Evolutionary conservation across 805 yeast species (phyloP).

Genomic region (Saccharomycopsis schoenii): DNA sequence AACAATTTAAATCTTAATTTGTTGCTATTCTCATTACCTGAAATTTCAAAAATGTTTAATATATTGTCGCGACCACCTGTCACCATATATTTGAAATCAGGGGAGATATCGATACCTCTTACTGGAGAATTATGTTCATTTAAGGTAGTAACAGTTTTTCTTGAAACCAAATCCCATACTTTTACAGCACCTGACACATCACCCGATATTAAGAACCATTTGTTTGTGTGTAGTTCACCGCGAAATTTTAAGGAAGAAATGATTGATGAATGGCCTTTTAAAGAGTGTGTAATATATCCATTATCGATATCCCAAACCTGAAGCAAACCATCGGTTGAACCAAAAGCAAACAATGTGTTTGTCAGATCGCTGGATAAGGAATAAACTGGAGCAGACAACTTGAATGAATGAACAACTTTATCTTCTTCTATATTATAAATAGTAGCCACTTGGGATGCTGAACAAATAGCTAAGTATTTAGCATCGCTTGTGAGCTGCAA

Average conservation of each 20-base stretch:
- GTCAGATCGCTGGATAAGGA: conserved; percentile 70
- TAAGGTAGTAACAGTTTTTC: conserved; percentile 54
- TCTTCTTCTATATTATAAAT: conserved; percentile 37
- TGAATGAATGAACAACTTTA: conserved; percentile 40
- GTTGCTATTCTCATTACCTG: conserved; percentile 25
- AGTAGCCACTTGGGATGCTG: conserved; percentile 76
- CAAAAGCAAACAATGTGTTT: conserved; percentile 80
- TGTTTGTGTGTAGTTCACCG: conserved; percentile 55
- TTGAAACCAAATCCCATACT: conserved; percentile 56
- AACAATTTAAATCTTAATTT: conserved; percentile 34
- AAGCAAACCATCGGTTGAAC: conserved; percentile 89
- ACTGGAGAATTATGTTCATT: conserved; percentile 79
- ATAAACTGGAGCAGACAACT: conserved; percentile 71
- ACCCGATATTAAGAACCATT: conserved; percentile 77
- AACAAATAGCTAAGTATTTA: conserved; percentile 53
- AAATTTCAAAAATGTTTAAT: conserved; percentile 47
- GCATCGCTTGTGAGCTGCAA: conserved; percentile 74
- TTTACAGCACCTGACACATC: conserved; percentile 46
- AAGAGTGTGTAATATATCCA: conserved; percentile 77
- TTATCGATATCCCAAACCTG: conserved; percentile 89
- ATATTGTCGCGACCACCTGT: conserved; percentile 89
- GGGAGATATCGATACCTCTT: conserved; percentile 64
- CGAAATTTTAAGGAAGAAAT: conserved; percentile 33
- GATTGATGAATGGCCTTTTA: conserved; percentile 74
- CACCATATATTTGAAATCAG: conserved; percentile 44